A percentile compares a stretch with the other conserved stretches of the same genome.
phyloP scores from a whole-genome alignment of 2,329 filamentous ascomycete genomes.

The Lojkania enalia region DNA sequence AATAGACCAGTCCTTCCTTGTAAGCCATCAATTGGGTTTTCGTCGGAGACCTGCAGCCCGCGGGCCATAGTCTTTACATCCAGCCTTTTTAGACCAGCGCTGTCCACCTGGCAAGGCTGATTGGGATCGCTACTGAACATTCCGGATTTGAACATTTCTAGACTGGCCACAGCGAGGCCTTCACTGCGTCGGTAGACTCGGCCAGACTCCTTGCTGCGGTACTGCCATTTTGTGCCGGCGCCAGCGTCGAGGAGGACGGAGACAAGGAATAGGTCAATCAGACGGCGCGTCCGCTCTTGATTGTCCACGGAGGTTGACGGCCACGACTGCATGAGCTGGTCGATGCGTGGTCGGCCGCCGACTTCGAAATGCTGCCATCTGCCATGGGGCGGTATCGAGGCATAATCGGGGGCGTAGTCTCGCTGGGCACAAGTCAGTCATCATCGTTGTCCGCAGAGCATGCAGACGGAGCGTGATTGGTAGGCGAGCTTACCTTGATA shows the following conservation, averaged over 20 bases:
- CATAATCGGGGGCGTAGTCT: slow-evolving; percentile 70
- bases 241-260: slow-evolving; percentile 85
- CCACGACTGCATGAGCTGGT: slow-evolving; percentile 70
- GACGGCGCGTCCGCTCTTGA: slow-evolving; percentile 70
- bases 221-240: slow-evolving; percentile 87
- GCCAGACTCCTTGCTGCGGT: slow-evolving; percentile 87
- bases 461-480: not conserved
- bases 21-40: slow-evolving; percentile 81
- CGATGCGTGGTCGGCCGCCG: slow-evolving; percentile 74
- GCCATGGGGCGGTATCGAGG: slow-evolving; percentile 81
- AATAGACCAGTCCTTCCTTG: slow-evolving; percentile 83
- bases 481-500: slow-evolving; percentile 74
- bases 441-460: slow-evolving; percentile 5
- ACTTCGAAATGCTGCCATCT: slow-evolving; percentile 83
- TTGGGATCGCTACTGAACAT: slow-evolving; percentile 79
- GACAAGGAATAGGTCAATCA: slow-evolving; percentile 77
- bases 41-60: slow-evolving; percentile 80
- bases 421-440: slow-evolving; percentile 52
- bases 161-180: slow-evolving; percentile 74
- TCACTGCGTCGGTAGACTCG: slow-evolving; percentile 83
- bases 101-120: slow-evolving; percentile 90
- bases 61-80: slow-evolving; percentile 74
- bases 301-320: slow-evolving; percentile 67
- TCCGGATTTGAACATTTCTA: slow-evolving; percentile 94
- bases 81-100: slow-evolving; percentile 72